Percentiles rank a stretch among this genome's conserved stretches.
Evolutionary conservation across 345 rosid species (phyloP).

Genomic region (Heritiera littoralis): DNA sequence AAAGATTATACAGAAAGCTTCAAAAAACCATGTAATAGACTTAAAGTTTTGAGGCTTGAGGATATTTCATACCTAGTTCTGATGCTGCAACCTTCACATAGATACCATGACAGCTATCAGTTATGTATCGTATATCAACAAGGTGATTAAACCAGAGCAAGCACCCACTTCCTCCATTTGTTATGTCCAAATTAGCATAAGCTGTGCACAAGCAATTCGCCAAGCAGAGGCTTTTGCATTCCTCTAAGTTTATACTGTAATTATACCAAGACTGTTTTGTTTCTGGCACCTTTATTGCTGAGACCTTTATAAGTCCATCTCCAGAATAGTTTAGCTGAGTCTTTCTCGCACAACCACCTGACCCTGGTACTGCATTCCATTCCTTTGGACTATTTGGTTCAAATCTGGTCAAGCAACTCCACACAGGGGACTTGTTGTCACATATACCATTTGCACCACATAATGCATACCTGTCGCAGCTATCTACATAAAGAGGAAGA

Average conservation of each 20-base stretch:
- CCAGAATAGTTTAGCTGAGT: conserved; percentile 26
- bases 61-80: conserved; percentile 25
- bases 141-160: conserved; percentile 43
- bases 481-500: conserved; percentile 34
- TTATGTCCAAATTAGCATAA: conserved; percentile 40
- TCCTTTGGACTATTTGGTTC: conserved; percentile 33
- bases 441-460: conserved; percentile 54
- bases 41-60: background rate
- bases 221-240: conserved; percentile 37
- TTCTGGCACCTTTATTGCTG: conserved; percentile 45
- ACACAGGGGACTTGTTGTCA: conserved; percentile 38
- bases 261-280: conserved; percentile 28
- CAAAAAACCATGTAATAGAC: background rate
- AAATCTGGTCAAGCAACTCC: conserved; percentile 47
- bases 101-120: conserved; percentile 35
- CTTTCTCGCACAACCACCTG: conserved; percentile 46
- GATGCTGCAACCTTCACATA: conserved; percentile 43
- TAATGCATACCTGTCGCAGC: conserved; percentile 38
- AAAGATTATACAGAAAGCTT: background rate
- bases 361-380: conserved; percentile 27
- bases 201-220: conserved; percentile 51
- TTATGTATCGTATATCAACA: conserved; percentile 37
- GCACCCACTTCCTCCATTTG: conserved; percentile 42
- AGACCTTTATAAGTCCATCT: conserved; percentile 34
- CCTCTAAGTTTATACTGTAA: conserved; percentile 29